These are phyloP conservation scores for Capillidium heterosporum DNA, from an alignment of 371 early-diverging fungal species.

Conservation along the genomic window DNA sequence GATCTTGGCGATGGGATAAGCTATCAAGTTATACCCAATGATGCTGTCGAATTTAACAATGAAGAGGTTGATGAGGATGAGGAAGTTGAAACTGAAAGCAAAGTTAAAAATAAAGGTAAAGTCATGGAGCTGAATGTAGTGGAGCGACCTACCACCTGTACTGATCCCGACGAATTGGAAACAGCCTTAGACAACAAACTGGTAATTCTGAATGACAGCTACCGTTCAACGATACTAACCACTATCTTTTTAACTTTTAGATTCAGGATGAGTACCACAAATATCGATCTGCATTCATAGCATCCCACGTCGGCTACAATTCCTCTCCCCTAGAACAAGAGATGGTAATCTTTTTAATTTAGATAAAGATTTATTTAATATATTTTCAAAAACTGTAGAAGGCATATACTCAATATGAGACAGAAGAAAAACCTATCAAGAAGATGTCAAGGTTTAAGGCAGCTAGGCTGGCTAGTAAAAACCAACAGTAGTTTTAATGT, in stretches of 20 bases:
- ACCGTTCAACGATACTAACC: neutral
- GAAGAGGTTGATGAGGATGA: neutral
- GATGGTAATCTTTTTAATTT: neutral
- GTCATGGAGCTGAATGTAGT: neutral
- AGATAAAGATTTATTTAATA: neutral
- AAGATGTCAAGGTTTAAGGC: neutral
- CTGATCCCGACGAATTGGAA: neutral
- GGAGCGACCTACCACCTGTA: neutral
- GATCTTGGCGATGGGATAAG: neutral
- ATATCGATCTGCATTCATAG: neutral
- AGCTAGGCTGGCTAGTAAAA: no score
- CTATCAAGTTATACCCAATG: neutral
- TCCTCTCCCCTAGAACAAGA: neutral
- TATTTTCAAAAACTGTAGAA: neutral
- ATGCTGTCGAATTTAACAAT: neutral
- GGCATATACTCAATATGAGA: neutral
- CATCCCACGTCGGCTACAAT: neutral
- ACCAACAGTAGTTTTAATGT: no score
- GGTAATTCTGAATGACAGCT: neutral
- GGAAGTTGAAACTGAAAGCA: neutral
- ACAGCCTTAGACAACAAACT: neutral
- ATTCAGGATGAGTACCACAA: neutral
- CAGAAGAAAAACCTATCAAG: neutral
- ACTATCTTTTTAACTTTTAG: no score
- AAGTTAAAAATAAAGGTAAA: neutral